Conservation (phyloP, 768 basidiomycete species). For the Pulveroboletus sp. region DNA sequence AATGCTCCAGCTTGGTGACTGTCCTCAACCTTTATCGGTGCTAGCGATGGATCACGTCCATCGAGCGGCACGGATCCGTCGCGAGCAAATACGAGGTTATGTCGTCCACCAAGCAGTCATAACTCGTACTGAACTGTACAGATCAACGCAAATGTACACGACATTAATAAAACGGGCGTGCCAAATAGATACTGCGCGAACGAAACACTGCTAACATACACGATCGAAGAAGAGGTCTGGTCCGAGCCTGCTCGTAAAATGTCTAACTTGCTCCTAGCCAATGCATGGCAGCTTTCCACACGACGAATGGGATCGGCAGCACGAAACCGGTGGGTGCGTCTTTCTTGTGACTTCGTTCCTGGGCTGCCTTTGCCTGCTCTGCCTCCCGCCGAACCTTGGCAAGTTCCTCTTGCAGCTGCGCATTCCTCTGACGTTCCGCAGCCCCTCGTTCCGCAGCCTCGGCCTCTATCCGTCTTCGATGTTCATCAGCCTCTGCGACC, state of each 20-base stretch:
- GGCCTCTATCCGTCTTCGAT: conserved; percentile 24
- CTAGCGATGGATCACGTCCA: too few relatives aligned
- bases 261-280: conserved; percentile 29
- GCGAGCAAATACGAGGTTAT: not conserved
- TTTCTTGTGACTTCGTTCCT: conserved; percentile 25
- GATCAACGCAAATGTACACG: not conserved
- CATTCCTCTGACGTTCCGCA: conserved; percentile 25
- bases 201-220: not conserved
- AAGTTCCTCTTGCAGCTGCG: conserved; percentile 30
- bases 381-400: conserved; percentile 25
- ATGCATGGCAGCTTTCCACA: conserved; percentile 32
- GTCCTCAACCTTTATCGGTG: too few relatives aligned
- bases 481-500: conserved; percentile 26
- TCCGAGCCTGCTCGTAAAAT: not conserved
- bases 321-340: conserved; percentile 28
- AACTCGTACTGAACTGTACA: conserved; percentile 2
- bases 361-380: conserved; percentile 19
- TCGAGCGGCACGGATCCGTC: too few relatives aligned
- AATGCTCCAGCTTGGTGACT: too few relatives aligned
- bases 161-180: not conserved
- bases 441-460: conserved; percentile 26
- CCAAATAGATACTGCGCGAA: conserved; percentile 17
- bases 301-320: conserved; percentile 32
- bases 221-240: not conserved
- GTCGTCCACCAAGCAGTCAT: not conserved